Percentiles rank a stretch among this genome's conserved stretches.
These are phyloP conservation scores for Sporothrix variecibatus DNA, from an alignment of 2,329 filamentous ascomycete species.

Conservation along the genomic window DNA sequence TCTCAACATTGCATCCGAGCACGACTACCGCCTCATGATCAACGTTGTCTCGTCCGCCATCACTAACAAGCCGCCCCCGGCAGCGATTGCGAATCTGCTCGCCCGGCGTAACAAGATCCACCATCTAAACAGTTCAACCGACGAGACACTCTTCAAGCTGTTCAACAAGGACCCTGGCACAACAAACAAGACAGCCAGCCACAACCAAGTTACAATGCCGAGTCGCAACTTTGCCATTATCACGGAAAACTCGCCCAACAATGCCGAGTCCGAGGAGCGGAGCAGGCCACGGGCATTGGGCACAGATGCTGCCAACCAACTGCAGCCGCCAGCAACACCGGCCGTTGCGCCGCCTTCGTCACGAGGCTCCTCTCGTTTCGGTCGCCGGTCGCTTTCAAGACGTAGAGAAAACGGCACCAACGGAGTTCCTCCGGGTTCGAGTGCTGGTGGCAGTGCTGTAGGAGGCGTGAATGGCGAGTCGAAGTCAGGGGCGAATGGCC, in stretches of 20 bases:
- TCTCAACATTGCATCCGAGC: constrained; percentile 72
- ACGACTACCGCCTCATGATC: constrained; percentile 91
- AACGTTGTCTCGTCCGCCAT: constrained; percentile 95
- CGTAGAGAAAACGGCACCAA: constrained; percentile 25
- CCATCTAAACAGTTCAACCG: constrained; percentile 69
- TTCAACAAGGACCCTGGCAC: constrained; percentile 86
- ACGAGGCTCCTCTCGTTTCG: constrained; percentile 30
- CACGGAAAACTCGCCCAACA: constrained; percentile 76
- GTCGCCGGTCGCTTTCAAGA: constrained; percentile 26
- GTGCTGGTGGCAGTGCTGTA: constrained; percentile 29
- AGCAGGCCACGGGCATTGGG: background rate
- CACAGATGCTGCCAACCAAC: background rate
- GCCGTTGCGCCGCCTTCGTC: constrained; percentile 42
- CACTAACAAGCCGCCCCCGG: constrained; percentile 89
- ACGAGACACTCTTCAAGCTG: constrained; percentile 91
- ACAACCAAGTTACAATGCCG: constrained; percentile 86
- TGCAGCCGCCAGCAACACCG: constrained; percentile 52
- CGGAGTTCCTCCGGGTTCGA: constrained; percentile 30
- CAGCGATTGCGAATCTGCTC: constrained; percentile 84
- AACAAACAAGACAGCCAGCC: constrained; percentile 69
- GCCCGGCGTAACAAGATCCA: constrained; percentile 86
- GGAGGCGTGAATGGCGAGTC: constrained; percentile 23
- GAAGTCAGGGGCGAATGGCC: constrained; percentile 39
- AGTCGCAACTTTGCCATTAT: constrained; percentile 92
- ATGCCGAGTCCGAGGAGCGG: constrained; percentile 31